Conservation (phyloP, 768 basidiomycete genomes). For the Floccularia luteovirens region DNA sequence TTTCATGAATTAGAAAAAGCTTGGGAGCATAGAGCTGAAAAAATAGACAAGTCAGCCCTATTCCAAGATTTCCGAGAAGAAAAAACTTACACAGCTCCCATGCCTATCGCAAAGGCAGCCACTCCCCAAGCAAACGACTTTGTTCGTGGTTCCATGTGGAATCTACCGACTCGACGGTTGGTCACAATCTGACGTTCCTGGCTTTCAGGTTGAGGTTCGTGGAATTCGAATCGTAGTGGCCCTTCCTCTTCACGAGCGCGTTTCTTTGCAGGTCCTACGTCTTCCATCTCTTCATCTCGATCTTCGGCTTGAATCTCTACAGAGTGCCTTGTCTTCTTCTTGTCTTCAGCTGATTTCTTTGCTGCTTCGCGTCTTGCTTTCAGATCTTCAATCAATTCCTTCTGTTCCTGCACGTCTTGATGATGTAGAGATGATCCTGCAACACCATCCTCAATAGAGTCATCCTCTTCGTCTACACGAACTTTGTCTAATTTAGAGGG, state of each 20-base stretch:
- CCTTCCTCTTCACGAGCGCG: slow-evolving; percentile 32
- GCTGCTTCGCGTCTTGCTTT: not conserved
- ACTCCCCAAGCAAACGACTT: slow-evolving; percentile 81
- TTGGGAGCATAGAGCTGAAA: slow-evolving; percentile 51
- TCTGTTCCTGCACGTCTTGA: not conserved
- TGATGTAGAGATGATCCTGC: not conserved
- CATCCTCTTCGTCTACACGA: not conserved
- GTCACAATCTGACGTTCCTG: slow-evolving; percentile 43
- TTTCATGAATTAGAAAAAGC: slow-evolving; percentile 52
- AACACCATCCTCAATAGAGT: not conserved
- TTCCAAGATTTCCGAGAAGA: slow-evolving; percentile 1
- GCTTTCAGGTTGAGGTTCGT: slow-evolving; percentile 57
- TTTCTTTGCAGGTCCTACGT: slow-evolving; percentile 49
- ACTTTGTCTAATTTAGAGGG: not conserved
- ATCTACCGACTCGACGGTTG: slow-evolving; percentile 56
- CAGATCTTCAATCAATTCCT: slow-evolving; percentile 1
- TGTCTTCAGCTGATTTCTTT: slow-evolving; percentile 4
- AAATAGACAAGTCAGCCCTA: slow-evolving; percentile 3
- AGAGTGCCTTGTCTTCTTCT: not conserved
- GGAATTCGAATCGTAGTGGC: slow-evolving; percentile 51
- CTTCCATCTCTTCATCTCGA: slow-evolving; percentile 35
- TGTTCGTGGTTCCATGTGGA: slow-evolving; percentile 54
- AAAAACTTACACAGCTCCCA: slow-evolving; percentile 70
- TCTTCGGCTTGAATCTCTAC: slow-evolving; percentile 15
- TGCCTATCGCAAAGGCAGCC: slow-evolving; percentile 75